phyloP scores from a whole-genome alignment of 257 asterid species.

The Craterostigma plantagineum region DNA sequence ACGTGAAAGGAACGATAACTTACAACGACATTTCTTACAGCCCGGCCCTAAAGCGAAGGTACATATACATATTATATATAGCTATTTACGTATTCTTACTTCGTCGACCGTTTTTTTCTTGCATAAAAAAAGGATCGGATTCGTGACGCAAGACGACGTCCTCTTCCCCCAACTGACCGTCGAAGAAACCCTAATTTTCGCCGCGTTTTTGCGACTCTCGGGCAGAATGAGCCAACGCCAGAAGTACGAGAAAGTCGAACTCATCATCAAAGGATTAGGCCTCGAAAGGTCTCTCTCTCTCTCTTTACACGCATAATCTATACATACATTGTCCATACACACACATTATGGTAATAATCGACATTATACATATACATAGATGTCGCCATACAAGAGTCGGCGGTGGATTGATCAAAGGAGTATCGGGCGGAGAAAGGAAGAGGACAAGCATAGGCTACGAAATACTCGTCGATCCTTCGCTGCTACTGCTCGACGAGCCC shows the following conservation, averaged over 20 bases:
- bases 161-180: constrained; percentile 83
- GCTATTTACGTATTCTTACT: not conserved
- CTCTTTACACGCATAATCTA: no score
- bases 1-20: constrained; percentile 54
- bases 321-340: no score
- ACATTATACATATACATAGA: constrained; percentile 16
- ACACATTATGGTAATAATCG: no score
- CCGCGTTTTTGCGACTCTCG: constrained; percentile 76
- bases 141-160: constrained; percentile 82
- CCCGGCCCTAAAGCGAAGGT: constrained; percentile 78
- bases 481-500: constrained; percentile 80
- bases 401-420: constrained; percentile 68
- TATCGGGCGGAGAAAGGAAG: constrained; percentile 93
- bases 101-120: not conserved
- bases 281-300: constrained; percentile 62
- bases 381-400: constrained; percentile 79
- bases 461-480: constrained; percentile 88
- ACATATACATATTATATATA: no score
- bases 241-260: constrained; percentile 52
- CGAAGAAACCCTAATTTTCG: constrained; percentile 74
- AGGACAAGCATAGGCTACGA: constrained; percentile 88
- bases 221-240: constrained; percentile 45
- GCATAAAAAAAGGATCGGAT: constrained; percentile 49
- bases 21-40: constrained; percentile 54
- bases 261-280: constrained; percentile 65